These are phyloP conservation scores for Austroboletus rostrupii DNA, from an alignment of 1,284 basidiomycete species.

Conservation along the genomic window DNA sequence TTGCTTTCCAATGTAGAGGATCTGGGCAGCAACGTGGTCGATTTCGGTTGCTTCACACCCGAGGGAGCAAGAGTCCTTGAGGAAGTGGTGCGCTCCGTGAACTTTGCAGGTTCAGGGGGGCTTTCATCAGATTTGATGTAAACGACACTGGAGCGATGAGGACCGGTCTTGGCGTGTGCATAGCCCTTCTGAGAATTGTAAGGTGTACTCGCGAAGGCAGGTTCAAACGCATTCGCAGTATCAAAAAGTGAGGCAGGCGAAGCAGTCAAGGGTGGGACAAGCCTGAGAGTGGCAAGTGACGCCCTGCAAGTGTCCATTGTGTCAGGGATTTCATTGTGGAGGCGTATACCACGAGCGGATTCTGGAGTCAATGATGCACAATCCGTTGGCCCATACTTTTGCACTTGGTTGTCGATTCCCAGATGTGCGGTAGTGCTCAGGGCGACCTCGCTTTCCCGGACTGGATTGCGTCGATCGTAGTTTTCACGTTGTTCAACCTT, in stretches of 20 bases:
- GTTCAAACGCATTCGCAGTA: conserved; percentile 36
- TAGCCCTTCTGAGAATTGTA: conserved; percentile 41
- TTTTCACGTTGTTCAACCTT: conserved; percentile 30
- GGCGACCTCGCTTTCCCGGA: conserved; percentile 42
- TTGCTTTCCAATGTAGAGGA: conserved; percentile 29
- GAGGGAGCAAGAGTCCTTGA: conserved; percentile 39
- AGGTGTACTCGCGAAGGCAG: conserved; percentile 60
- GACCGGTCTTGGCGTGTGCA: conserved; percentile 33
- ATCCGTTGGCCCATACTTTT: conserved; percentile 19
- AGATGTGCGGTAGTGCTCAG: conserved; percentile 34
- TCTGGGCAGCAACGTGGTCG: conserved; percentile 43
- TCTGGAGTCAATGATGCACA: conserved; percentile 31
- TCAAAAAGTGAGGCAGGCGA: conserved; percentile 62
- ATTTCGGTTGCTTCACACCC: conserved; percentile 48
- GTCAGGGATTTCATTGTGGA: conserved; percentile 47
- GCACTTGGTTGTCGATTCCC: conserved; percentile 36
- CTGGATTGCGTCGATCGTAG: conserved; percentile 43
- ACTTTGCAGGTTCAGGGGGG: conserved; percentile 5
- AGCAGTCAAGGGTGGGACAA: conserved; percentile 44
- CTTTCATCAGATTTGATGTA: conserved; percentile 56
- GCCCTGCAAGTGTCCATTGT: conserved; percentile 46
- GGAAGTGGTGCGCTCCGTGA: conserved; percentile 27
- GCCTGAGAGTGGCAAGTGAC: conserved; percentile 42
- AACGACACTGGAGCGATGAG: conserved; percentile 53
- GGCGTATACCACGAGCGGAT: conserved; percentile 46